Percentiles rank a stretch among this genome's conserved stretches.
Evolutionary conservation across 345 rosid genomes (phyloP).

Genomic region (Syzygium oleosum): DNA sequence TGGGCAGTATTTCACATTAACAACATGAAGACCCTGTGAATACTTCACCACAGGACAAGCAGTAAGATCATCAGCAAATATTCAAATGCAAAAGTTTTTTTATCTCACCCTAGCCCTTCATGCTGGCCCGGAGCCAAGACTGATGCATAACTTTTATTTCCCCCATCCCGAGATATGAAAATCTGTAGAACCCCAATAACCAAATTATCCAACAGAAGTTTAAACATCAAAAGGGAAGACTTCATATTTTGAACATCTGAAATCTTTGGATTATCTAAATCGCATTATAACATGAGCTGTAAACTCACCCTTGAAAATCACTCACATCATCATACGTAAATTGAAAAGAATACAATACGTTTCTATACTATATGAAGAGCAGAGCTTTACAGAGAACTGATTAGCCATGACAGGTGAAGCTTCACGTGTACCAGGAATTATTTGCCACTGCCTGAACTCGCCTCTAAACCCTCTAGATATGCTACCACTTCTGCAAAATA

Average conservation of each 20-base stretch:
- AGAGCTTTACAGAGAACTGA: constrained; percentile 80
- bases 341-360: background rate
- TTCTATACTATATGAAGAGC: background rate
- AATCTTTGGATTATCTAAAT: background rate
- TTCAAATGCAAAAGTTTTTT: background rate
- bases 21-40: background rate
- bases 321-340: background rate
- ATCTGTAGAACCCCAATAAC: constrained; percentile 38
- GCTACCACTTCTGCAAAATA: constrained; percentile 76
- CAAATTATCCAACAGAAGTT: background rate
- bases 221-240: background rate
- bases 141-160: constrained; percentile 70
- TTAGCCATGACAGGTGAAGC: constrained; percentile 96
- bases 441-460: constrained; percentile 95
- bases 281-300: background rate
- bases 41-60: background rate
- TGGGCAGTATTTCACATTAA: background rate
- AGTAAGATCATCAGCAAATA: background rate
- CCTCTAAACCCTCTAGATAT: constrained; percentile 98
- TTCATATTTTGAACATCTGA: background rate
- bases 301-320: background rate
- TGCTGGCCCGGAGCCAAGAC: constrained; percentile 98
- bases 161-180: constrained; percentile 95
- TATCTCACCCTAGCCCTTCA: constrained; percentile 78
- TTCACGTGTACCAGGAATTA: constrained; percentile 75